Conservation (phyloP, 2,329 filamentous ascomycete genomes). For the Ophiosphaerella herpotricha region DNA sequence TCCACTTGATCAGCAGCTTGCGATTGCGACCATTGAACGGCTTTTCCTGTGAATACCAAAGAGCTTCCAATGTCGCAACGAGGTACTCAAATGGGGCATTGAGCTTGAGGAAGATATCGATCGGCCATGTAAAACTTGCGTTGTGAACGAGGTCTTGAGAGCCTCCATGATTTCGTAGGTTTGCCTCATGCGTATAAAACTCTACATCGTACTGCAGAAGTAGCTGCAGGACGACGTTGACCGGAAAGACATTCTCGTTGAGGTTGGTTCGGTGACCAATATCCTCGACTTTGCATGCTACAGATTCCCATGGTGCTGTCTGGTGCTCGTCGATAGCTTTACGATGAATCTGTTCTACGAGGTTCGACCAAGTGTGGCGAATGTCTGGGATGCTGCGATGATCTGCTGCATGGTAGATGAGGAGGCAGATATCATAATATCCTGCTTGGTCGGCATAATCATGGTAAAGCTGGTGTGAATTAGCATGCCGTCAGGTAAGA, state of each 20-base stretch:
- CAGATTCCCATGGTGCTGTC: constrained; percentile 69
- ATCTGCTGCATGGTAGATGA: constrained; percentile 91
- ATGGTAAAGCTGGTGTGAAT: constrained; percentile 75
- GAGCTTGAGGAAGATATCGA: constrained; percentile 68
- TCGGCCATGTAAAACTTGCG: constrained; percentile 58
- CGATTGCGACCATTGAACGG: constrained; percentile 65
- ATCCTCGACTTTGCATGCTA: constrained; percentile 64
- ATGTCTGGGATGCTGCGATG: constrained; percentile 88
- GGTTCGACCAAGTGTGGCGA: constrained; percentile 78
- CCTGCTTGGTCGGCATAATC: constrained; percentile 85
- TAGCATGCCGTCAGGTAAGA: constrained; percentile 19
- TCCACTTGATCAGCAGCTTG: constrained; percentile 62
- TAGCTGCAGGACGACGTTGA: constrained; percentile 47
- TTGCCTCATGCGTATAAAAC: constrained; percentile 52
- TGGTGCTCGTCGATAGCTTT: constrained; percentile 55
- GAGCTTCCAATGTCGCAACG: constrained; percentile 65
- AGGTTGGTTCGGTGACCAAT: constrained; percentile 61
- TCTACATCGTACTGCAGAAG: constrained; percentile 52
- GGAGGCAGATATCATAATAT: constrained; percentile 91
- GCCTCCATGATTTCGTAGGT: constrained; percentile 1
- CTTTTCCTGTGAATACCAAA: constrained; percentile 69
- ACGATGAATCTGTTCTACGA: constrained; percentile 69
- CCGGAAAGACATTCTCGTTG: constrained; percentile 61
- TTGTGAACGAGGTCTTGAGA: constrained; percentile 22
- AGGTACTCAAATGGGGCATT: constrained; percentile 65